Percentiles rank a stretch among this genome's conserved stretches.
These are phyloP conservation scores for Scutellaria galericulata DNA, from an alignment of 257 asterid species.

Conservation along the genomic window DNA sequence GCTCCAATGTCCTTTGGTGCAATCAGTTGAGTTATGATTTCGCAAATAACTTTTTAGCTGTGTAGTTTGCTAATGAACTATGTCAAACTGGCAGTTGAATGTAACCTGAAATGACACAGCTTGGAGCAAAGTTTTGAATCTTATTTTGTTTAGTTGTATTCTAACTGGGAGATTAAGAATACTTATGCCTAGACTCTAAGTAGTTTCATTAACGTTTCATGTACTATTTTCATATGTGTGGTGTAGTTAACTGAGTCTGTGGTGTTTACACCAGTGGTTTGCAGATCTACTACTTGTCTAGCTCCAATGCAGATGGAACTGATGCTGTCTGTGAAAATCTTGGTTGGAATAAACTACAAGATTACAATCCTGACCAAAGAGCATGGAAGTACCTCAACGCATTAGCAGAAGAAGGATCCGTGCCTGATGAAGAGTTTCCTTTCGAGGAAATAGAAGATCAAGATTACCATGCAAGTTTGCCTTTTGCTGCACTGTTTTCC, in stretches of 20 bases:
- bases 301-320: constrained; percentile 70
- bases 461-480: constrained; percentile 89
- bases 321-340: constrained; percentile 74
- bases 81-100: constrained; percentile 2
- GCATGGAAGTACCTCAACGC: constrained; percentile 76
- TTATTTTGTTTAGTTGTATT: neutral
- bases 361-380: constrained; percentile 64
- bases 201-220: constrained; percentile 9
- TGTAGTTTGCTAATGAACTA: constrained; percentile 5
- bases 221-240: neutral
- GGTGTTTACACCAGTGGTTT: constrained; percentile 68
- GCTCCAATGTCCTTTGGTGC: neutral
- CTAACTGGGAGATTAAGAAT: too few species aligned
- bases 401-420: constrained; percentile 52
- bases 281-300: constrained; percentile 80
- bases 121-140: neutral
- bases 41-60: neutral
- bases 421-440: constrained; percentile 61
- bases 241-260: constrained; percentile 34
- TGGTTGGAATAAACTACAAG: constrained; percentile 81
- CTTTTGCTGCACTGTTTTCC: constrained; percentile 94
- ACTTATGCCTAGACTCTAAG: too few species aligned
- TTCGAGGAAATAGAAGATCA: constrained; percentile 81
- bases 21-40: neutral
- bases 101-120: neutral